phyloP scores from a whole-genome alignment of 805 yeast species.

The Wickerhamomyces canadensis region DNA sequence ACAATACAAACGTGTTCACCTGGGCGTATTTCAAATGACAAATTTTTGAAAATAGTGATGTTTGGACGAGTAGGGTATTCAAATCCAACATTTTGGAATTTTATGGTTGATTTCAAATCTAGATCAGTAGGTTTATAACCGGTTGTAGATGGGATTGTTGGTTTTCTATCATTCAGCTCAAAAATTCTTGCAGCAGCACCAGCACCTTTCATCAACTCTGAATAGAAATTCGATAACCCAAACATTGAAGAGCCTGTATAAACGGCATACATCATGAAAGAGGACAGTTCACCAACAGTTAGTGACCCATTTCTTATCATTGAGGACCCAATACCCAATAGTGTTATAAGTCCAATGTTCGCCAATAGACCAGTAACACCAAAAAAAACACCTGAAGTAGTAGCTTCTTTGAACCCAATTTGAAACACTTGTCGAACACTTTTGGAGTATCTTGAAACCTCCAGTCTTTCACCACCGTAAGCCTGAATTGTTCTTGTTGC shows the following conservation, averaged over 20 bases:
- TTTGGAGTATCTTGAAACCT: slow-evolving; percentile 66
- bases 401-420: slow-evolving; percentile 76
- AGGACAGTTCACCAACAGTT: slow-evolving; percentile 82
- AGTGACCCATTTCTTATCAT: slow-evolving; percentile 74
- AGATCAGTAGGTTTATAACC: slow-evolving; percentile 43
- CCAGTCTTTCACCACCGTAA: slow-evolving; percentile 78
- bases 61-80: slow-evolving; percentile 82
- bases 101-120: slow-evolving; percentile 39
- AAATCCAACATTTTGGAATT: slow-evolving; percentile 59
- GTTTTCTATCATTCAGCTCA: slow-evolving; percentile 76
- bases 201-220: slow-evolving; percentile 94
- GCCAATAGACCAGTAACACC: slow-evolving; percentile 84
- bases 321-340: slow-evolving; percentile 74
- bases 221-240: slow-evolving; percentile 85
- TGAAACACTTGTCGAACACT: slow-evolving; percentile 62
- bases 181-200: slow-evolving; percentile 93
- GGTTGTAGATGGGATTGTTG: slow-evolving; percentile 58
- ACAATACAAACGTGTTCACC: slow-evolving; percentile 93
- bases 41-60: slow-evolving; percentile 53
- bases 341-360: slow-evolving; percentile 69
- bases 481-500: slow-evolving; percentile 86
- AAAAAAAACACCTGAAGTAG: slow-evolving; percentile 67
- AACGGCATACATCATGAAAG: slow-evolving; percentile 93
- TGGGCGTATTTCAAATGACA: slow-evolving; percentile 56
- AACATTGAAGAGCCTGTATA: slow-evolving; percentile 91